Base-by-base conservation (phyloP, 1,284 basidiomycete species). In the Boletus sp. region DNA sequence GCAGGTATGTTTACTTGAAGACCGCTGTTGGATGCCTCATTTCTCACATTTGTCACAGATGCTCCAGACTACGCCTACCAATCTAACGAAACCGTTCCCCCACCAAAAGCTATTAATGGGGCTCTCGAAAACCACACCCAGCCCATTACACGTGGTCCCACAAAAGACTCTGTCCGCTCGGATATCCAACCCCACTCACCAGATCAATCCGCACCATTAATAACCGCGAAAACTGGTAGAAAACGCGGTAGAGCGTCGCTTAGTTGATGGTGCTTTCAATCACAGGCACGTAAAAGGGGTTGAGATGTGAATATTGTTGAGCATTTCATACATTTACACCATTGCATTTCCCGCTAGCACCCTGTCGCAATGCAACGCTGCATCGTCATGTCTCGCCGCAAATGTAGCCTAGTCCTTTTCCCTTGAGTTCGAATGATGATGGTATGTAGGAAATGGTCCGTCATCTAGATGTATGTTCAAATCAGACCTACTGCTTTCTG, bases 161-260 rank as follows among this genome's bases (percentile, higher is more conserved):
- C 52, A 25, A 66, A 67, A 57, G 57, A 55, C 3, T 35, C 33
- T 10, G 22, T 46, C 14, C 55, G 30, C 17, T 43, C 53, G 17
- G 46, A 52, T 36, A 39, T 37, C 35, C 53, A 46, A 25, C 12
- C 46, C 12, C 42, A 25, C 23, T 33, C 49, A 5, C 36, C 41
- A 30, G 47, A 60, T 33, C 64, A 41, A 46, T 35, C 46, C 17
- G 43, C 41, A 16, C 33, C 62, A n/a, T 30, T 39, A 7, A 23
- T 43, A 14, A 44, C 59, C 39, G 46, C 45, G 30, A 66, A 65
- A 50, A 41, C 53, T 30, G 60, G 59, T 35, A 63, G 41, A 61
- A 65, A 68, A 56, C 65, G 63, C 48, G 58, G 52, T 44, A 68
- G 63, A 53, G 46, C 48, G 20, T 65, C 65, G 22, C 52, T 65